These are phyloP conservation scores for Talaromyces sp. DNA, from an alignment of 2,329 filamentous ascomycete species.

Conservation along the genomic window DNA sequence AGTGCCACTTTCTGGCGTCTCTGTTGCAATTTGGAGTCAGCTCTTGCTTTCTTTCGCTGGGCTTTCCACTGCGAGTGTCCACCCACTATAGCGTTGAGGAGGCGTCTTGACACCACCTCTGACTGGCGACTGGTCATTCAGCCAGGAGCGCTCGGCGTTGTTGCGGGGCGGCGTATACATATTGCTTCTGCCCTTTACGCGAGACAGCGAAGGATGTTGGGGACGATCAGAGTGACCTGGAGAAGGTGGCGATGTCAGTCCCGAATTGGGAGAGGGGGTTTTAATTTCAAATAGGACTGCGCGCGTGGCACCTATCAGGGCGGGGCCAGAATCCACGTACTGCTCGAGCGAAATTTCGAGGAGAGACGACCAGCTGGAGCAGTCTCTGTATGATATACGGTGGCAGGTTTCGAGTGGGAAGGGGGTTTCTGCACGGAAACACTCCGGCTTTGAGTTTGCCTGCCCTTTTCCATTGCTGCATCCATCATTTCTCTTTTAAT, in stretches of 20 bases:
- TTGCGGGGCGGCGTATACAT: constrained; percentile 36
- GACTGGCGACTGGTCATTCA: constrained; percentile 33
- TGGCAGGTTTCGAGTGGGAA: constrained; percentile 25
- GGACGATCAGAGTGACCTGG: constrained; percentile 28
- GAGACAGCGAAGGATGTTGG: constrained; percentile 33
- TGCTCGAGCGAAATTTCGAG: constrained; percentile 21
- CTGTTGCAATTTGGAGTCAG: constrained; percentile 18
- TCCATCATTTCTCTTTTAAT: constrained; percentile 10
- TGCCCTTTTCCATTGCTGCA: constrained; percentile 31
- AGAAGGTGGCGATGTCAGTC: constrained; percentile 19
- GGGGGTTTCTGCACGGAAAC: constrained; percentile 27
- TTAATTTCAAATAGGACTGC: neutral
- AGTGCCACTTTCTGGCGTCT: constrained; percentile 32
- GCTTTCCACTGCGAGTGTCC: neutral
- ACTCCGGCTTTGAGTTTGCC: constrained; percentile 28
- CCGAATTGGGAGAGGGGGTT: neutral
- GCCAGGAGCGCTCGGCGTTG: constrained; percentile 33
- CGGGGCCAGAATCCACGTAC: constrained; percentile 22
- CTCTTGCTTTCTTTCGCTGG: no score
- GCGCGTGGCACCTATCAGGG: neutral
- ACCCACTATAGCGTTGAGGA: constrained; percentile 29
- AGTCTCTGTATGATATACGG: constrained; percentile 27
- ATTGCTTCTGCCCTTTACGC: constrained; percentile 33
- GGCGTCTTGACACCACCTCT: constrained; percentile 25
- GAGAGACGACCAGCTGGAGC: constrained; percentile 21